Evolutionary conservation across 495 filamentous ascomycete genomes (phyloP), one percentile per base, ranked within the genome.

Genomic region (Talaromyces borbonicus): DNA sequence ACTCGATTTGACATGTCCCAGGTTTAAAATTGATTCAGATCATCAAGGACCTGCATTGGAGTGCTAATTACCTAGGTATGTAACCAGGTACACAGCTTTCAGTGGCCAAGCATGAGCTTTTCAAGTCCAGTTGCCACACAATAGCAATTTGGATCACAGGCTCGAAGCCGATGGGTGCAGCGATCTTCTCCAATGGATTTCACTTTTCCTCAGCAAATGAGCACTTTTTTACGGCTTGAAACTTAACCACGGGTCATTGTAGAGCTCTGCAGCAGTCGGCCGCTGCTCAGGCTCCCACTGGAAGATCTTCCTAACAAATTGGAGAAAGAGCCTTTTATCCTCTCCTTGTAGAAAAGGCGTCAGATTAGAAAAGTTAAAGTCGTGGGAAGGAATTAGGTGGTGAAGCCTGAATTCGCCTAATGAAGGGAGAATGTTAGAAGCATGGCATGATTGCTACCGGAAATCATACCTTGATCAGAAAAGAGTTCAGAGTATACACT

Each of bases 221-320:
- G n/a, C n/a, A n/a, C n/a, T n/a, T n/a, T n/a, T n/a, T n/a, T n/a
- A n/a, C n/a, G n/a, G n/a, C n/a, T n/a, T n/a, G n/a, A n/a, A n/a
- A n/a, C n/a, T n/a, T n/a, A 29, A 26, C 39, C 23, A 42, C 0
- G 23, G 23, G 12, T 63, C 51, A 30, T 55, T 46, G 40, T 54
- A 50, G 8, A 63, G 52, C 33, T 63, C 59, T 43, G 43, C 50
- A 2, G 63, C 63, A 18, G 61, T 58, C 24, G 52, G 41, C 46
- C 61, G 55, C 1, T 57, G 38, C 26, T 59, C 59, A 22, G 61
- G 62, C 24, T 52, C 35, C 59, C 62, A 66, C 8, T 49, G 49
- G 22, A 66, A 51, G 52, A 64, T 62, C 43, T 43, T 55, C 12
- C 42, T 37, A 46, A 54, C 53, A 52, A 63, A 63, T 12, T 55